Base-by-base conservation (phyloP, 208 protist species). In the Leishmania tropica region DNA sequence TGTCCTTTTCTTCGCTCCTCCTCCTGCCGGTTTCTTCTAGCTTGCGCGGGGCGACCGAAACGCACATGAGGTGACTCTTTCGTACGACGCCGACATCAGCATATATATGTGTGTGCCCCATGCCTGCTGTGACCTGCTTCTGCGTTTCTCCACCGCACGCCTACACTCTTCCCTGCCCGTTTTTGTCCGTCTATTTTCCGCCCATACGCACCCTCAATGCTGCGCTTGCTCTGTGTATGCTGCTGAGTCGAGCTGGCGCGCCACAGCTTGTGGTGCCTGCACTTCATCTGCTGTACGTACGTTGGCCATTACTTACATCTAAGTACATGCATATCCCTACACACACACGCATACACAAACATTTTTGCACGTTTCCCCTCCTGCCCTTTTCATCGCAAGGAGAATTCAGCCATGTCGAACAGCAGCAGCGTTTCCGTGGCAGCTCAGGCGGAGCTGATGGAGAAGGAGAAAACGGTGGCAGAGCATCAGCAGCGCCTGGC, bases 401-500 rank as follows among this genome's bases (percentile, higher is more conserved):
- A 53, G 21, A 73, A 42, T 51, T 19, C 42, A 28, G 51, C 21
- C 0, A 93, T 93, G 86, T 90, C 87, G 19, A 92, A 78, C 65
- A 91, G 89, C 65, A 58, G 87, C 54, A 76, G 79, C 75, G 84
- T 88, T 37, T 87, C 90, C 0, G 90, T 90, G 19, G 88, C 88
- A 21, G 93, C 90, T 19, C 88, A 96, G 88, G 93, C 93, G 58
- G 93, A 98, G 85, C 89, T 96, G 71, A 94, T 96, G 92, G 95
- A 98, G 89, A 94, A 93, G 88, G 92, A 96, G 88, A 96, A 96
- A 86, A 78, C 89, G 15, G 86, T 96, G 40, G 74, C 92, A 75
- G 93, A 98, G 83, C 90, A 92, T 64, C 95, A 98, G 89, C 93
- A 97, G 89, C 89, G 91, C 35, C 81, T 98, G 2, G 89, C 95